Evolutionary conservation across 2,329 filamentous ascomycete genomes (phyloP).

Genomic region (Epichloe brachyelytri): DNA sequence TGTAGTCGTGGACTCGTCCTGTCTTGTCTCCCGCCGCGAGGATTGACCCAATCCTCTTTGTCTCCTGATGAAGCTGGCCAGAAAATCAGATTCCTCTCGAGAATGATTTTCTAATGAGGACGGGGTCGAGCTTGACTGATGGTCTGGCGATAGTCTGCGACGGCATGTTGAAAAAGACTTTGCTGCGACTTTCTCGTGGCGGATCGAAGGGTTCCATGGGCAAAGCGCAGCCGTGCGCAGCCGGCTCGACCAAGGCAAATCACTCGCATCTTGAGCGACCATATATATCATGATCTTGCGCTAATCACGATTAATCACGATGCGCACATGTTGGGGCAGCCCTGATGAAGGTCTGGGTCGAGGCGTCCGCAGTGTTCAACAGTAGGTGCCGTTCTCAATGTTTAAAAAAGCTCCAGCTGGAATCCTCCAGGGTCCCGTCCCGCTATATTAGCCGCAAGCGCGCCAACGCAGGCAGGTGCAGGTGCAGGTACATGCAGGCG

Average conservation of each 20-base stretch:
- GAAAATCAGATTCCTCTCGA: not conserved
- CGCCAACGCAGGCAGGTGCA: not conserved
- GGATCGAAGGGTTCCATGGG: not conserved
- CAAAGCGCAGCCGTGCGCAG: constrained; percentile 12
- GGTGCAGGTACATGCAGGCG: not conserved
- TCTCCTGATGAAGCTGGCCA: not conserved
- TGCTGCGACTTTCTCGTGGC: not conserved
- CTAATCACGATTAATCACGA: not conserved
- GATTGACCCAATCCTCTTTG: not conserved
- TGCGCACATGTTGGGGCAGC: not conserved
- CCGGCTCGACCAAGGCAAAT: constrained; percentile 13
- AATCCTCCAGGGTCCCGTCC: not conserved
- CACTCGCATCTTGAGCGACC: constrained; percentile 10
- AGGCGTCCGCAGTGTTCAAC: not conserved
- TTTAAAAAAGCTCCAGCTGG: not conserved
- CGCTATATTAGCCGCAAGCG: constrained; percentile 4
- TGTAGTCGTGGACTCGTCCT: not conserved
- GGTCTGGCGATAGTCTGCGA: not conserved
- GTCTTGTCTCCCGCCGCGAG: not conserved
- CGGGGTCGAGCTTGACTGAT: not conserved
- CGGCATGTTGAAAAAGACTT: not conserved
- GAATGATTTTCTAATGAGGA: not conserved
- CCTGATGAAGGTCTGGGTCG: not conserved
- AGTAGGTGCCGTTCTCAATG: not conserved
- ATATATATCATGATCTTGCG: not conserved